Conservation (phyloP, 805 yeast species). For the Starmerella khaoyaiensis region DNA sequence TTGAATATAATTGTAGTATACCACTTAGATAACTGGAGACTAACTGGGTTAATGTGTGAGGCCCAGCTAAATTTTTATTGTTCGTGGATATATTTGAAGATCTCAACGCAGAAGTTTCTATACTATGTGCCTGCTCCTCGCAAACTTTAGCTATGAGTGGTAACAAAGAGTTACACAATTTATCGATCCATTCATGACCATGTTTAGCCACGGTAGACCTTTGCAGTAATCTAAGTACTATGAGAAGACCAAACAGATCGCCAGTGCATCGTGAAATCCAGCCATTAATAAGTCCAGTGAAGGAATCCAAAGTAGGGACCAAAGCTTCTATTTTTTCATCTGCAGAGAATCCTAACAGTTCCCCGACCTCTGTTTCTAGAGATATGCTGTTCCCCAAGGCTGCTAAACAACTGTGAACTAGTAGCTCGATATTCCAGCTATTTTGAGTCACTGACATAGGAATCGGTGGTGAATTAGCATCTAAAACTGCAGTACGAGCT, state of each 20-base stretch:
- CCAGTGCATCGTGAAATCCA: slow-evolving; percentile 13
- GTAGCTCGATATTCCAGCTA: too few relatives aligned
- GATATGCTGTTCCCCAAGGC: slow-evolving; percentile 15
- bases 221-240: slow-evolving; percentile 65
- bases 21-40: slow-evolving; percentile 64
- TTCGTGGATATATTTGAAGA: slow-evolving; percentile 15
- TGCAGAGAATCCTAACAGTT: background rate
- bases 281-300: slow-evolving; percentile 2
- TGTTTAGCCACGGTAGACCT: slow-evolving; percentile 57
- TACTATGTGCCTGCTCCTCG: slow-evolving; percentile 62
- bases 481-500: slow-evolving; percentile 16
- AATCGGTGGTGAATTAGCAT: slow-evolving; percentile 8
- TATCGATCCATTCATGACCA: slow-evolving; percentile 41
- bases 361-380: slow-evolving; percentile 9
- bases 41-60: slow-evolving; percentile 62
- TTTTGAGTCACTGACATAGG: too few relatives aligned
- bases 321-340: slow-evolving; percentile 5
- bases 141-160: slow-evolving; percentile 68
- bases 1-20: slow-evolving; percentile 42
- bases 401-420: slow-evolving; percentile 15
- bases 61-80: slow-evolving; percentile 23
- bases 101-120: slow-evolving; percentile 41
- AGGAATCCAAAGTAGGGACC: slow-evolving; percentile 9
- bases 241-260: slow-evolving; percentile 68
- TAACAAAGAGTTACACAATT: slow-evolving; percentile 75